Evolutionary conservation across 2,329 filamentous ascomycete species (phyloP), one percentile per base, ranked within the genome.

Genomic region (Escovopsis sp.): DNA sequence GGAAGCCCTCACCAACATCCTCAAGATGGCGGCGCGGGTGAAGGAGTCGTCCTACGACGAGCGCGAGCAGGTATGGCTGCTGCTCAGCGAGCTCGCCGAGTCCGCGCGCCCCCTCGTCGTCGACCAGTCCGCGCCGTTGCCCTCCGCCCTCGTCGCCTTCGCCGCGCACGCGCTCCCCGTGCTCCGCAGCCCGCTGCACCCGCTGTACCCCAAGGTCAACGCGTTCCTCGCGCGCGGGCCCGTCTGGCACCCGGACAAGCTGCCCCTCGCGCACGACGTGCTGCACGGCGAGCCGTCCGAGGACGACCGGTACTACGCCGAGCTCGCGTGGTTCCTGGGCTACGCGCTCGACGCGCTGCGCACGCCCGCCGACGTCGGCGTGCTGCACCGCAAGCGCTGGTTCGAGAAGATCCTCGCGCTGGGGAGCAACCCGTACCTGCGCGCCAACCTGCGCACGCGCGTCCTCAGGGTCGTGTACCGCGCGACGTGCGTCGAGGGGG

Each of bases 161-260:
- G 80, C 85, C 7, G 70, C 73, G 37, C 76, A 77, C 48, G 76
- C 79, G 1, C 67, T 94, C 7, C 64, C 72, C 2, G 76, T 94
- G 13, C 63, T 94, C 37, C 72, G 70, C 16, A 79, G 85, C 46
- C 89, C 89, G 0, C 70, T 86, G 13, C 85, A 94, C 55, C 76
- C 75, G 45, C 72, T 95, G 32, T 96, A 94, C 57, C 75, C 78
- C 44, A 94, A 94, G 57, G 66, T 91, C 60, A 94, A 94, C 64
- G 68, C 71, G 6, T 95, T 88, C 57, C 72, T 96, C 31, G 84
- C 84, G 16, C 78, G 78, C 40, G 74, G 78, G 0, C 88, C 89
- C 1, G 60, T 70, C 20, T 96, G 89, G 89, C 70, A 79, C 11
- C 55, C 79, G 14, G 75, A 84, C 45, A 79, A 76, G 54, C 74